Evolutionary conservation across 2,329 filamentous ascomycete genomes (phyloP), one percentile per base, ranked within the genome.

Genomic region (Zopfia rhizophila): DNA sequence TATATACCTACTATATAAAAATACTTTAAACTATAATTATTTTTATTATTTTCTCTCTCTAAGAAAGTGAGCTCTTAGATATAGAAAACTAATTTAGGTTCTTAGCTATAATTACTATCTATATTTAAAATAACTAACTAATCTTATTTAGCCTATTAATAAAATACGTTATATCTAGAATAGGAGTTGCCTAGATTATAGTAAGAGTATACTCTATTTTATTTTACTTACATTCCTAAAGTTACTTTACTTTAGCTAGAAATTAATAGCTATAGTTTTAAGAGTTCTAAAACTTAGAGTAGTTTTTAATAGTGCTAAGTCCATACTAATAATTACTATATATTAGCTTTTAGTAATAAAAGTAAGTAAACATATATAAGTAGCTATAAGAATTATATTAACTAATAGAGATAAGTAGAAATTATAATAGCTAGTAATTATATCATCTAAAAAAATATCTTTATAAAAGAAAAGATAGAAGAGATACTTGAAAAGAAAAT

Each of bases 341-440:
- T 32, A 13, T 51, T 48, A 53, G 27, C 12, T n/a, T n/a, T n/a
- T n/a, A n/a, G 14, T 16, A 25, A 24, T 7, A n/a, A 5, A 23
- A 37, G 33, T 14, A 29, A 28, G 13, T 13, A 18, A 17, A 16
- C 22, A 53, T 39, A 59, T 49, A 42, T 53, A 61, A 21, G 55
- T 54, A 35, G 45, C 37, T 8, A 56, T 58, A n/a, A 62, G 39
- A 8, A 60, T 25, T 17, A 56, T 47, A 27, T 62, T 61, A 8
- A 61, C 56, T 6, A 62, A 22, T 4, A 61, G 44, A 11, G 51
- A 31, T 2, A 54, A 60, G 38, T 56, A 61, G 16, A 54, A 56
- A 17, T 45, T 30, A 3, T 27, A 39, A 7, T 27, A 33, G 21
- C 44, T 39, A 10, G 43, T 31, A n/a, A 40, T 29, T 43, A 63